Base-by-base conservation (phyloP, 2,329 filamentous ascomycete species). In the Diaporthe vaccinii region DNA sequence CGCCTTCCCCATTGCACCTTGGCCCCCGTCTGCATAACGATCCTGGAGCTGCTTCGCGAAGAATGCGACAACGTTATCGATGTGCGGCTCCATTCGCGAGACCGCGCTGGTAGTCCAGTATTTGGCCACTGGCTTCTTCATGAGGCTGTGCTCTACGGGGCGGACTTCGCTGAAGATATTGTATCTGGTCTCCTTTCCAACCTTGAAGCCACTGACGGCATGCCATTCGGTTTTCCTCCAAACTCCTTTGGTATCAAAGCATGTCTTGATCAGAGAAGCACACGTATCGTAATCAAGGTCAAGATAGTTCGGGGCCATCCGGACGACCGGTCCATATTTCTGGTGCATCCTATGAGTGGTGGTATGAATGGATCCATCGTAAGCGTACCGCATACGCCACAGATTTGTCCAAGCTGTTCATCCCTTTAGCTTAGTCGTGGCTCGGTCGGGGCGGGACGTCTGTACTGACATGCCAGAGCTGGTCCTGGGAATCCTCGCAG, bases 171-270 rank as follows among this genome's bases (percentile, higher is more conserved):
- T 73, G 31, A 73, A 73, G n/a, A 73, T 53, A 7, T 65, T 73
- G 58, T 55, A 73, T 9, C 22, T 39, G 3, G 31, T 73, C 25
- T 73, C 58, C 1, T 53, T 46, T 7, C 71, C 71, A 14, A 73
- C 71, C 25, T 73, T 65, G 58, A 73, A 73, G 2, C 71, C 71
- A 9, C 31, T 44, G 10, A 73, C 71, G 12, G 55, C 58, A 17
- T 73, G 71, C 71, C 71, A 73, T 8, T 73, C 71, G 58, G 71
- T 62, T 46, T 73, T 73, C 15, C 46, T 73, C 71, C 71, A 73
- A 4, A 67, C 59, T 4, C 71, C 71, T 8, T 73, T 73, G 9
- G 58, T 73, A 36, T 73, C 71, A 28, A 73, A 73, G 34, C 58
- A 67, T 22, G 59, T 67, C 59, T 67, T 73, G n/a, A 73, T 53